Conservation (phyloP, 1,284 basidiomycete genomes). For the Melampsora medusae region DNA sequence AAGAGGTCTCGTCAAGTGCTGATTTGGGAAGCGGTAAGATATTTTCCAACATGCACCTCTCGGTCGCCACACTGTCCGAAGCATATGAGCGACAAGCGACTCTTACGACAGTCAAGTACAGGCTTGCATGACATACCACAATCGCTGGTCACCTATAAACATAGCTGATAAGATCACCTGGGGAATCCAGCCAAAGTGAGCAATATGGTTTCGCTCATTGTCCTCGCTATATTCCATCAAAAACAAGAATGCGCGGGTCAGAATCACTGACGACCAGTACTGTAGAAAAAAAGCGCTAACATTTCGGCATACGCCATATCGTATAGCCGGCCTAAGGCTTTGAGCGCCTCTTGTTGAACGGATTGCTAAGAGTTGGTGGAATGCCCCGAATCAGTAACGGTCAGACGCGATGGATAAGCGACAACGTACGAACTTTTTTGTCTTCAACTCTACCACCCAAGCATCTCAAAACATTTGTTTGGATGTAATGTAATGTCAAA, state of each 20-base stretch:
- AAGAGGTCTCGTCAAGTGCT: conserved; percentile 18
- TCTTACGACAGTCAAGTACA: conserved; percentile 62
- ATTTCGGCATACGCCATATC: conserved; percentile 82
- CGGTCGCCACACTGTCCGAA: conserved; percentile 61
- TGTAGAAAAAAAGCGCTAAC: conserved; percentile 58
- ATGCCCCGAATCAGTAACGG: background rate
- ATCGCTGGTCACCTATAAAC: conserved; percentile 37
- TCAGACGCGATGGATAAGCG: background rate
- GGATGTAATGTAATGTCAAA: conserved; percentile 77
- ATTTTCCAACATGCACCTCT: conserved; percentile 68
- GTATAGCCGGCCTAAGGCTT: conserved; percentile 74
- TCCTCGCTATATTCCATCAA: conserved; percentile 65
- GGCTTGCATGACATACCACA: conserved; percentile 30
- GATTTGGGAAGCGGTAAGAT: conserved; percentile 72
- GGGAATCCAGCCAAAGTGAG: conserved; percentile 93
- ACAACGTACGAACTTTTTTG: conserved; percentile 66
- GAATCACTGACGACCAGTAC: background rate
- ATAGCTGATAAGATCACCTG: conserved; percentile 64
- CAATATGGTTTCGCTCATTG: conserved; percentile 68
- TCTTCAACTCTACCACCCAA: conserved; percentile 76
- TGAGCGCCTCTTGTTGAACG: conserved; percentile 81
- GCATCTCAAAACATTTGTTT: conserved; percentile 64
- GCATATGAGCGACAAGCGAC: conserved; percentile 45
- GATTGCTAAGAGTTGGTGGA: conserved; percentile 58
- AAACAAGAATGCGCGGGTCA: background rate